phyloP scores from a whole-genome alignment of 2,329 filamentous ascomycete genomes.

The Pyricularia grisea region DNA sequence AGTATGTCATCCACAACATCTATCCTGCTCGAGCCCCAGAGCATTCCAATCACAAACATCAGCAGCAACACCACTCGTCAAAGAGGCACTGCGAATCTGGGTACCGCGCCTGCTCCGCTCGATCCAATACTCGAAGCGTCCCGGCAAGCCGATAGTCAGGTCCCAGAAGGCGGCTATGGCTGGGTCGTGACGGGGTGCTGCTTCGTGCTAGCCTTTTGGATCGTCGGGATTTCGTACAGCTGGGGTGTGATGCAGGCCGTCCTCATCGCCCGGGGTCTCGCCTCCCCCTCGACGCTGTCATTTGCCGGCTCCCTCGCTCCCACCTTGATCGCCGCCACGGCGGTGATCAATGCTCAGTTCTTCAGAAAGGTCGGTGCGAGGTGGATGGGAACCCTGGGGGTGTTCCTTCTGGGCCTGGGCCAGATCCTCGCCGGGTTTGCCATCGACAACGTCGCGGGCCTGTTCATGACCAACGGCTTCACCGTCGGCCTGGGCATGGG shows the following conservation, averaged over 20 bases:
- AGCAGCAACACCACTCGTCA: background rate
- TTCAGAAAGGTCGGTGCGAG: slow-evolving; percentile 39
- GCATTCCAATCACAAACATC: background rate
- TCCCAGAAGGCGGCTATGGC: slow-evolving; percentile 46
- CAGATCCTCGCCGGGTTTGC: slow-evolving; percentile 37
- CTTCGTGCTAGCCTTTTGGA: slow-evolving; percentile 44
- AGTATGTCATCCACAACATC: background rate
- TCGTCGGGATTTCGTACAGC: slow-evolving; percentile 43
- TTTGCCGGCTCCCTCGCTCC: slow-evolving; percentile 48
- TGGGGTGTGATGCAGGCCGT: slow-evolving; percentile 54
- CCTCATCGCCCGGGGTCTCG: slow-evolving; percentile 37
- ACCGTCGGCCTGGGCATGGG: slow-evolving; percentile 17
- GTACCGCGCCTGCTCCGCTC: background rate
- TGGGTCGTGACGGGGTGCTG: slow-evolving; percentile 44
- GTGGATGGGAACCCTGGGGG: slow-evolving; percentile 34
- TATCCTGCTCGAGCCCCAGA: background rate
- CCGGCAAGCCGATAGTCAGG: slow-evolving; percentile 11
- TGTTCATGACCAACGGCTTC: slow-evolving; percentile 37
- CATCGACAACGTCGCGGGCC: slow-evolving; percentile 29
- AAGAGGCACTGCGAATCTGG: background rate
- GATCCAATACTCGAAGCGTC: slow-evolving; percentile 9
- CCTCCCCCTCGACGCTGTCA: slow-evolving; percentile 40
- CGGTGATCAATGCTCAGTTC: slow-evolving; percentile 40
- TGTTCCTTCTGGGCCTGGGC: slow-evolving; percentile 38
- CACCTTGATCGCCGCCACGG: slow-evolving; percentile 39